A percentile compares a stretch with the other conserved stretches of the same genome.
These are phyloP conservation scores for Xanthoconium purpureum DNA, from an alignment of 768 basidiomycete species.

Conservation along the genomic window DNA sequence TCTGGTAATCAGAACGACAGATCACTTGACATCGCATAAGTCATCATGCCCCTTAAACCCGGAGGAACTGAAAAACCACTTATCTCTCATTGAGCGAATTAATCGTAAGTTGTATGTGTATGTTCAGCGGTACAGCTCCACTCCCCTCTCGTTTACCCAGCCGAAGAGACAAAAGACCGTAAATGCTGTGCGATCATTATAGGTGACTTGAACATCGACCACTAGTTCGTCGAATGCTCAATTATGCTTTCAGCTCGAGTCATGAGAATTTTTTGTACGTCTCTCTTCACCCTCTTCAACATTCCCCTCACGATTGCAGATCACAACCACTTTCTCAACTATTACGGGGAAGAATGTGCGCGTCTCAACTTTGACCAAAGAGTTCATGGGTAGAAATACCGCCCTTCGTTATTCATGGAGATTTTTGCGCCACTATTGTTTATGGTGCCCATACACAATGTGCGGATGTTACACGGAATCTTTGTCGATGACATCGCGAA, in stretches of 20 bases:
- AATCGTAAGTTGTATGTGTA: slow-evolving; percentile 12
- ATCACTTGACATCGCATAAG: slow-evolving; percentile 28
- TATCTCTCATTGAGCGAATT: slow-evolving; percentile 27
- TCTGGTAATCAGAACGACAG: slow-evolving; percentile 4
- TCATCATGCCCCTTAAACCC: slow-evolving; percentile 25
- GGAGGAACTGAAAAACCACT: slow-evolving; percentile 19
- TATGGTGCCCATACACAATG: slow-evolving; percentile 46
- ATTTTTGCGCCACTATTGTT: slow-evolving; percentile 45
- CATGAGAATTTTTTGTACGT: slow-evolving; percentile 31
- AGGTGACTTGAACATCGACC: slow-evolving; percentile 6
- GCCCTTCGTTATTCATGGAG: slow-evolving; percentile 38
- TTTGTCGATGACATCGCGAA: slow-evolving; percentile 49
- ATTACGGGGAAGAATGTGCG: slow-evolving; percentile 42
- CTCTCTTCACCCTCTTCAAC: neutral
- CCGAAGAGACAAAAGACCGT: neutral
- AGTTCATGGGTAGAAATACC: slow-evolving; percentile 25
- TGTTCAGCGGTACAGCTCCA: neutral
- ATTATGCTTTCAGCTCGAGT: slow-evolving; percentile 21
- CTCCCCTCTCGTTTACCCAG: slow-evolving; percentile 11
- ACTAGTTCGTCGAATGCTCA: slow-evolving; percentile 2
- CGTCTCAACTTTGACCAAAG: slow-evolving; percentile 38
- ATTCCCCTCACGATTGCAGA: slow-evolving; percentile 24
- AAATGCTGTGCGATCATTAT: slow-evolving; percentile 22
- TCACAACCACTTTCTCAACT: slow-evolving; percentile 38
- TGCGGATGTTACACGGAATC: slow-evolving; percentile 43